Percentiles rank a stretch among this genome's conserved stretches.
phyloP scores from a whole-genome alignment of 129 eudicot genomes.

The Artemisia annua region DNA sequence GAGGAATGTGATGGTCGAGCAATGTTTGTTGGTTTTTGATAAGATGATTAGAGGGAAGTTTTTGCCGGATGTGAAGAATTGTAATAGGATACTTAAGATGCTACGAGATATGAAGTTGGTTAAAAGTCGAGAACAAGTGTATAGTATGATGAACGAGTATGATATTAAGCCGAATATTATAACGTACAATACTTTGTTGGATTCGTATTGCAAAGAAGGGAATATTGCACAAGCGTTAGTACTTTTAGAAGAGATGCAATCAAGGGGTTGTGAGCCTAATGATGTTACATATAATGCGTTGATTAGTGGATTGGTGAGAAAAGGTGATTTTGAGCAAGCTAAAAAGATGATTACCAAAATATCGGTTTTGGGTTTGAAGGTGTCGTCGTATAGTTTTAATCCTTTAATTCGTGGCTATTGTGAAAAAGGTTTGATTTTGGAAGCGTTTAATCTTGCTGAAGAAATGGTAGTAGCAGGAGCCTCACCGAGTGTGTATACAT shows the following conservation, averaged over 20 bases:
- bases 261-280: slow-evolving; percentile 42
- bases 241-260: slow-evolving; percentile 49
- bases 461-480: slow-evolving; percentile 59
- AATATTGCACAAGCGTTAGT: slow-evolving; percentile 43
- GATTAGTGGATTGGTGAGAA: slow-evolving; percentile 49
- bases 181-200: slow-evolving; percentile 67
- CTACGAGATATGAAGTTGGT: slow-evolving; percentile 47
- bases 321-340: slow-evolving; percentile 53
- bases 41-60: slow-evolving; percentile 56
- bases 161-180: slow-evolving; percentile 50
- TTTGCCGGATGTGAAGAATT: slow-evolving; percentile 61
- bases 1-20: slow-evolving; percentile 39
- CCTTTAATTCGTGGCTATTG: slow-evolving; percentile 66
- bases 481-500: slow-evolving; percentile 46
- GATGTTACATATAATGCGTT: slow-evolving; percentile 53
- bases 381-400: slow-evolving; percentile 55
- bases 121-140: slow-evolving; percentile 39
- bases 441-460: slow-evolving; percentile 52
- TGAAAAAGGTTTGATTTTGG: slow-evolving; percentile 55
- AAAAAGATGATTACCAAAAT: slow-evolving; percentile 46
- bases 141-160: slow-evolving; percentile 43
- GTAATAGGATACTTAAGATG: slow-evolving; percentile 63
- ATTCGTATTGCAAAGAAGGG: slow-evolving; percentile 56
- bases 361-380: slow-evolving; percentile 47
- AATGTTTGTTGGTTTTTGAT: slow-evolving; percentile 45